Percentiles rank a stretch among this genome's conserved stretches.
These are phyloP conservation scores for Ophiostoma angusticollis DNA, from an alignment of 2,329 filamentous ascomycete genomes.

Conservation along the genomic window DNA sequence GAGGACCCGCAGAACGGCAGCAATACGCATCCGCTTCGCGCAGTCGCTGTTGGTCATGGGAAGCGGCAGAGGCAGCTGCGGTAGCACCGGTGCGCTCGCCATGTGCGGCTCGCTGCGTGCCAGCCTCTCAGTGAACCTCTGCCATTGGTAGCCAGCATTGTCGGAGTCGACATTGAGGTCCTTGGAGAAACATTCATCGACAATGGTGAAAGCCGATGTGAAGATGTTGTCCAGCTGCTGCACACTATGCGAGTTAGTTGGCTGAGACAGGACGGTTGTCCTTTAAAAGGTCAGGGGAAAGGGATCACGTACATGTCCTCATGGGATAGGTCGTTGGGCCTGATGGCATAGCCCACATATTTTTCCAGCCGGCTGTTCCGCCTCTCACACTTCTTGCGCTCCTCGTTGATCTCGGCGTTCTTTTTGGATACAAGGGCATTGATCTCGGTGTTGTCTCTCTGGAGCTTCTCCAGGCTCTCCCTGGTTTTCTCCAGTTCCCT, in stretches of 20 bases:
- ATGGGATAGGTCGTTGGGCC: background rate
- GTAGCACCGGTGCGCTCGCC: background rate
- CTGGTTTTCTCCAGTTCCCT: too few species aligned
- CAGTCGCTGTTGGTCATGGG: background rate
- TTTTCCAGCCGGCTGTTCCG: too few species aligned
- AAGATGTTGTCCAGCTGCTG: background rate
- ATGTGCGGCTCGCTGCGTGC: too few species aligned
- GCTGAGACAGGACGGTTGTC: background rate
- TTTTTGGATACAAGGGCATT: too few species aligned
- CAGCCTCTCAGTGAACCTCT: too few species aligned
- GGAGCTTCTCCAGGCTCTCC: too few species aligned
- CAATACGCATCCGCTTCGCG: constrained; percentile 7
- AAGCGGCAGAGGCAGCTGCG: too few species aligned
- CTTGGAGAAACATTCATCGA: background rate
- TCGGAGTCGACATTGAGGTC: background rate
- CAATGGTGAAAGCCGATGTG: background rate
- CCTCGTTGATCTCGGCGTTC: too few species aligned
- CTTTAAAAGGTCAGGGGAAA: too few species aligned
- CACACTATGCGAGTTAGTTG: background rate
- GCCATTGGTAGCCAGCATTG: background rate
- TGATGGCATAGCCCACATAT: background rate
- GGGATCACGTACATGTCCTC: background rate
- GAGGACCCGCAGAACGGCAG: background rate
- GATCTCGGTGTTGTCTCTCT: too few species aligned
- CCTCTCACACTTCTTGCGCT: too few species aligned